Evolutionary conservation across 23 red algal genomes (phyloP).

Genomic region (Gracilaria vermiculophylla): DNA sequence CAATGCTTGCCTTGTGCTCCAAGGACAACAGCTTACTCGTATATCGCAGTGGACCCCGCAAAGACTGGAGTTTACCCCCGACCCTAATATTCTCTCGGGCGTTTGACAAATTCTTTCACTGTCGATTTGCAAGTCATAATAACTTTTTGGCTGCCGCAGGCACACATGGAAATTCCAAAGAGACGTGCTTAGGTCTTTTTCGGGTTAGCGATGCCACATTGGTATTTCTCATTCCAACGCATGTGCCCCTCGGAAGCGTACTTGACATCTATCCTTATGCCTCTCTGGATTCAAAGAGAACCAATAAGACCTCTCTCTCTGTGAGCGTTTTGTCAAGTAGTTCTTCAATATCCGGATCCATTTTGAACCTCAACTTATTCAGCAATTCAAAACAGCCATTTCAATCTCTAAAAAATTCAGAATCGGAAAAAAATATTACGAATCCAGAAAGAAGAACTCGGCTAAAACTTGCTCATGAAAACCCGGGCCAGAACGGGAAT

Average conservation of each 20-base stretch:
- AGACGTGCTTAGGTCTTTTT: neutral
- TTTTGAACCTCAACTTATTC: neutral
- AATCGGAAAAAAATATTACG: neutral
- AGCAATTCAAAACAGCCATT: neutral
- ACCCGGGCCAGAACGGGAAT: neutral
- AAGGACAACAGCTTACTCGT: neutral
- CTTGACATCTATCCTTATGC: neutral
- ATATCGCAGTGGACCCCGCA: neutral
- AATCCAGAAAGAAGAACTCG: neutral
- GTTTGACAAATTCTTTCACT: neutral
- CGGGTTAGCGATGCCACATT: neutral
- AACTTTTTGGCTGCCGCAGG: neutral
- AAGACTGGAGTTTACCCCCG: neutral
- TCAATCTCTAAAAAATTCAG: neutral
- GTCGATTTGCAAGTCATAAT: neutral
- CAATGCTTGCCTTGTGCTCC: neutral
- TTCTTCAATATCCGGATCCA: neutral
- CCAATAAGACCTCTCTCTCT: neutral
- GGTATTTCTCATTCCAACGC: neutral
- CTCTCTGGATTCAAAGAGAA: neutral
- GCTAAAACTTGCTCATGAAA: neutral
- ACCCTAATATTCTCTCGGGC: neutral
- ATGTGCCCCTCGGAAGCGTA: neutral
- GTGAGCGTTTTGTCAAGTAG: neutral
- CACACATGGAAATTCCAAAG: neutral